Conservation (phyloP, 2,329 filamentous ascomycete species). For the Ramularia collo-cygni region DNA sequence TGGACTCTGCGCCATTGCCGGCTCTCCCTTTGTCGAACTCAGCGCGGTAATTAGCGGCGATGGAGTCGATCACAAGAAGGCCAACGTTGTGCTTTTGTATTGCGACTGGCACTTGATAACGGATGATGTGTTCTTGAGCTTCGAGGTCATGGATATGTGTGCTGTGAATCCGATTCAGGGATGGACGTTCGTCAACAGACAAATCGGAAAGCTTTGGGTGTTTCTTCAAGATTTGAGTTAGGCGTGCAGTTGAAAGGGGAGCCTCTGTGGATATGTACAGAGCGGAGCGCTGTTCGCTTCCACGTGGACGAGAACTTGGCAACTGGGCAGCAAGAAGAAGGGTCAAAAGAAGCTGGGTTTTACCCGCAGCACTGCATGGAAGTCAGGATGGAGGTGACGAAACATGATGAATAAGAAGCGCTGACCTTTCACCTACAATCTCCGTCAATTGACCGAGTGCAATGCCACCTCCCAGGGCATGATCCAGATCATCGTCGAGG, state of each 20-base stretch:
- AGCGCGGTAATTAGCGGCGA: constrained; percentile 91
- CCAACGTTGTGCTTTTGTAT: constrained; percentile 70
- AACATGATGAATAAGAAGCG: constrained; percentile 6
- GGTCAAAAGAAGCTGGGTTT: constrained; percentile 86
- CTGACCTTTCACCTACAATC: constrained; percentile 78
- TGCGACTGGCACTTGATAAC: constrained; percentile 84
- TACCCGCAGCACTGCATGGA: constrained; percentile 65
- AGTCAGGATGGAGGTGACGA: constrained; percentile 2
- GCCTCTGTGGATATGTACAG: constrained; percentile 95
- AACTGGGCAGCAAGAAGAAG: constrained; percentile 82
- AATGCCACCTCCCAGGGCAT: constrained; percentile 67
- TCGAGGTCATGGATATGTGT: constrained; percentile 85
- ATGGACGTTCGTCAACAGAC: constrained; percentile 44
- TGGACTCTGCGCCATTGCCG: constrained; percentile 39
- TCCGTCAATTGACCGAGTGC: constrained; percentile 78
- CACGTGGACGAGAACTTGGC: constrained; percentile 48
- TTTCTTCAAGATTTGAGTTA: constrained; percentile 67
- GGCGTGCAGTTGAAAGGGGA: constrained; percentile 70
- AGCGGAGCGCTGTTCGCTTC: constrained; percentile 45
- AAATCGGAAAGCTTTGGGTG: constrained; percentile 55
- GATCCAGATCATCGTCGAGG: constrained; percentile 67
- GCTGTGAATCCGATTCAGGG: constrained; percentile 69
- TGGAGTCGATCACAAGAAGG: constrained; percentile 79
- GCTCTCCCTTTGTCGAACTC: constrained; percentile 59
- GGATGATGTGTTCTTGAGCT: constrained; percentile 88